These are phyloP conservation scores for Lasiosphaeria miniovina DNA, from an alignment of 495 filamentous ascomycete species.

Conservation along the genomic window DNA sequence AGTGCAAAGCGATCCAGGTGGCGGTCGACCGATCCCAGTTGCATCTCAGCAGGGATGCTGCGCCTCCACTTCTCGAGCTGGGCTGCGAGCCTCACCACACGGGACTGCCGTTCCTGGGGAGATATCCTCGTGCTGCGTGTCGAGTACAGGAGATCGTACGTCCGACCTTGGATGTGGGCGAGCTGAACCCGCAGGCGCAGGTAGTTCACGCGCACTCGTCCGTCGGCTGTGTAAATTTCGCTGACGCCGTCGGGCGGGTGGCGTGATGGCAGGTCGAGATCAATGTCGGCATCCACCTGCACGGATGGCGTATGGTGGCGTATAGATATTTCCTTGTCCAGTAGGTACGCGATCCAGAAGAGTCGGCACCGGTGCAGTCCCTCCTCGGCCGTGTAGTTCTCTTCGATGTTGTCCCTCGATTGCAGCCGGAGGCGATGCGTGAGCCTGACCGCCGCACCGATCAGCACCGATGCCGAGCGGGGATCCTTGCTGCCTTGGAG, in stretches of 20 bases:
- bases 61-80: conserved; percentile 28
- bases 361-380: conserved; percentile 27
- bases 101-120: conserved; percentile 16
- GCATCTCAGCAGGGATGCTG: conserved; percentile 24
- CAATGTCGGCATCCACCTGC: conserved; percentile 29
- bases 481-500: conserved; percentile 28
- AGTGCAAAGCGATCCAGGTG: conserved; percentile 20
- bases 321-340: conserved; percentile 34
- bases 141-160: conserved; percentile 30
- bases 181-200: conserved; percentile 27
- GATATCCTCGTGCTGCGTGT: conserved; percentile 27
- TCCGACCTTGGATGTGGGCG: conserved; percentile 27
- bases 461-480: conserved; percentile 29
- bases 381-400: conserved; percentile 21
- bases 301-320: conserved; percentile 27
- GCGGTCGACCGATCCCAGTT: conserved; percentile 17
- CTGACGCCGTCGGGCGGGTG: conserved; percentile 19
- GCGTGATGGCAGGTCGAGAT: conserved; percentile 25
- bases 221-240: conserved; percentile 25
- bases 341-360: conserved; percentile 33
- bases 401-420: conserved; percentile 15
- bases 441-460: conserved; percentile 31
- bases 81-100: conserved; percentile 16
- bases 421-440: conserved; percentile 29
- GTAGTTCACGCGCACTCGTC: conserved; percentile 24